phyloP scores from a whole-genome alignment of 805 yeast genomes.

The Phaffomyces antillensis region DNA sequence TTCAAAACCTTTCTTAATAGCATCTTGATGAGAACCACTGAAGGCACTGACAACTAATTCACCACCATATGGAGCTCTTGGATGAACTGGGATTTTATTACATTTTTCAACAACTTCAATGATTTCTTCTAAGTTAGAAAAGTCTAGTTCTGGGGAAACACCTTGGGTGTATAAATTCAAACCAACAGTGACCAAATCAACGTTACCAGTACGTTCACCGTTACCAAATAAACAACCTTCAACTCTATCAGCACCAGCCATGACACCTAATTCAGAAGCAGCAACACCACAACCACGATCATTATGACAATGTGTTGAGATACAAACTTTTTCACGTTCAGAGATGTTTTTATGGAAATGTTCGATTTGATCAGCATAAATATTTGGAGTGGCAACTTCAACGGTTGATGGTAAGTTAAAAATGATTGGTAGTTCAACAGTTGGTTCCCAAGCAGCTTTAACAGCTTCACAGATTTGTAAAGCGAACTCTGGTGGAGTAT shows the following conservation, averaged over 20 bases:
- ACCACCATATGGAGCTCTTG: slow-evolving; percentile 79
- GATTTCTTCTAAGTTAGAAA: slow-evolving; percentile 58
- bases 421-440: slow-evolving; percentile 65
- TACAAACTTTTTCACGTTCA: slow-evolving; percentile 64
- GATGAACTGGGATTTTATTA: slow-evolving; percentile 66
- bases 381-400: slow-evolving; percentile 68
- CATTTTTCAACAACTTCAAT: slow-evolving; percentile 69
- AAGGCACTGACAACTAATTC: slow-evolving; percentile 74
- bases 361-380: slow-evolving; percentile 76
- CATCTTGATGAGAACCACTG: slow-evolving; percentile 69
- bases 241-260: slow-evolving; percentile 83
- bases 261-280: slow-evolving; percentile 66
- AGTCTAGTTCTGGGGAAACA: slow-evolving; percentile 62
- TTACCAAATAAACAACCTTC: slow-evolving; percentile 81
- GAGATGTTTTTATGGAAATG: slow-evolving; percentile 60
- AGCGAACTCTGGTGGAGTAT: slow-evolving; percentile 67
- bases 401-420: slow-evolving; percentile 80
- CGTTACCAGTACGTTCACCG: slow-evolving; percentile 84
- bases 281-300: slow-evolving; percentile 85
- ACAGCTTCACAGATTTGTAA: slow-evolving; percentile 76
- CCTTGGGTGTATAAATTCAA: slow-evolving; percentile 76
- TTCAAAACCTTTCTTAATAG: slow-evolving; percentile 59
- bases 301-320: slow-evolving; percentile 70
- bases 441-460: slow-evolving; percentile 71
- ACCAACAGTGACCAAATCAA: slow-evolving; percentile 69